Base-by-base conservation (phyloP, 192 early-diverging fungal species). In the Rhizophagus prolifer region DNA sequence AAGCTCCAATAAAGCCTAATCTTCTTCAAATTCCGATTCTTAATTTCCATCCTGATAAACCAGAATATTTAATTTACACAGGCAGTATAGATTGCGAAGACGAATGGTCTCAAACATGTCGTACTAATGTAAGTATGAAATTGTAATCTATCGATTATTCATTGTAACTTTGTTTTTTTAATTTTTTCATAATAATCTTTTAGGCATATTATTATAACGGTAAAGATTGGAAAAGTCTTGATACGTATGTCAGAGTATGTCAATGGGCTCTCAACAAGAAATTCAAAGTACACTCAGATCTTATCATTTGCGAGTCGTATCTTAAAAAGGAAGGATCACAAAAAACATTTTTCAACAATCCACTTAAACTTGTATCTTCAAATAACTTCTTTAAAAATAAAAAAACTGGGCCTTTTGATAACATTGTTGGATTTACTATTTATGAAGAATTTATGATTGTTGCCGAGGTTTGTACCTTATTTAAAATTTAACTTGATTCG, bases 41-140 rank as follows among this genome's bases (percentile, higher is more conserved):
- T 64, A 88, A 89, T 58, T 99, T 97, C 87, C 96, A 99, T 76
- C 93, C 95, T 16, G 86, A 90, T 1, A 86, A 94, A 36, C 82
- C 89, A 3, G 93, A 95, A 74, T 97, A 93, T 87, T 73, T 95
- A 31, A 87, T 96, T 25, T 97, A 89, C 76, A 72, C 95, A 59
- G 94, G 90, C 26, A 86, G 89, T 66, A 80, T 75, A 14, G 78
- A 76, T 7, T 94, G 92, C 73, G 76, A 78, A 7, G 65, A 73
- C 19, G 78, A 83, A 0, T 76, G 86, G 31, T 74, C 81, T 0
- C 23, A 78, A 23, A 76, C 80, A 9, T 99, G 97, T 77, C 90
- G 89, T 74, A 86, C 91, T 14, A 85, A 90, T 72, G 65, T 67
- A 67, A 23, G 16, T 67, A 25, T 16, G 26, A 62, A 63, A 38